Base-by-base conservation (phyloP, 2,329 filamentous ascomycete genomes). In the Cercospora sp. region DNA sequence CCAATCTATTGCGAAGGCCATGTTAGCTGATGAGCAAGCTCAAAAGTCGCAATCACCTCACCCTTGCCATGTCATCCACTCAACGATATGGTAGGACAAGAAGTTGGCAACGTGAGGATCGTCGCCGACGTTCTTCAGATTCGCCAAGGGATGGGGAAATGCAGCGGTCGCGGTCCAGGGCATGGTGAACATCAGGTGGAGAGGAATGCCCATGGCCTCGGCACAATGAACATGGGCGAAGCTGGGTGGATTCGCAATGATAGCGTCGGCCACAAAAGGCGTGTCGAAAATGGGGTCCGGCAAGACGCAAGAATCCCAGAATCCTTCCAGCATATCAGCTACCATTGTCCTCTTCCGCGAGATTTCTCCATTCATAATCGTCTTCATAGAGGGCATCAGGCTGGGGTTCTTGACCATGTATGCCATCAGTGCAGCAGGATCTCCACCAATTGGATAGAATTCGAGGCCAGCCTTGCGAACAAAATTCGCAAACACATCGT, bases 121-220 rank as follows among this genome's bases (percentile, higher is more conserved):
- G 16, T 42, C 36, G 36, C 36, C 36, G 36, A 42, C 36, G 16
- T 42, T 42, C 16, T 40, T n/a, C 40, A 42, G 40, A 70, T 94
- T 94, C 0, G 92, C 92, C 13, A 96, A 82, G 0, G 93, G 93
- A 74, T 96, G 93, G 0, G 92, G 91, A 71, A 96, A 96, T 0
- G 90, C 86, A 75, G 90, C 88, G 0, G 93, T 96, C 0, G 92
- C 89, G 0, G 91, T 91, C 90, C 91, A 96, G 0, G 93, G 93
- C 92, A 97, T 96, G 1, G 96, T 97, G 79, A 97, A 97, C 90
- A 96, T 94, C 78, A 97, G 87, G 72, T 92, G 90, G 3, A 92
- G 75, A 0, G 90, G 90, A 58, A 92, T 88, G 0, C 89, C 90
- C 72, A 92, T 79, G 77, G 89, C 90, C 77, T 93, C 89, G 0